A percentile compares a stretch with the other conserved stretches of the same genome.
phyloP scores from a whole-genome alignment of 495 filamentous ascomycete species.

The Cetradonia linearis region DNA sequence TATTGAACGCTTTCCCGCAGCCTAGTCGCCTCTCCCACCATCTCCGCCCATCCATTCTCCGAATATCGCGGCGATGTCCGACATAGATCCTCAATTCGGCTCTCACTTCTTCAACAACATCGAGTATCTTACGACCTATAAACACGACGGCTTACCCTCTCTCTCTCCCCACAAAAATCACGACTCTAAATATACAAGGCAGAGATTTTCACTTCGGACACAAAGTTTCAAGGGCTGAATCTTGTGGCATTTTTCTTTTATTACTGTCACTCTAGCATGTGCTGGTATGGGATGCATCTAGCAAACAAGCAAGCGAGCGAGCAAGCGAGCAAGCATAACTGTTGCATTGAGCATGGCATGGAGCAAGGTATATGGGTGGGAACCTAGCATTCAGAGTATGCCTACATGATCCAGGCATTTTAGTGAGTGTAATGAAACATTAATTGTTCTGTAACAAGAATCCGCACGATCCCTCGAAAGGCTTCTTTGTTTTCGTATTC shows the following conservation, averaged over 20 bases:
- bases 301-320: not conserved
- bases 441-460: not conserved
- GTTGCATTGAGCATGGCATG: slow-evolving; percentile 5
- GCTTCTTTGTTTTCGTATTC: too few species aligned
- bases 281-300: not conserved
- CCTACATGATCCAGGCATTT: not conserved
- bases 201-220: slow-evolving; percentile 13
- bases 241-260: slow-evolving; percentile 18
- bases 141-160: not conserved
- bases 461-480: not conserved
- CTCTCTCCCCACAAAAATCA: not conserved
- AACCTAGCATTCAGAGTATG: not conserved
- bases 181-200: slow-evolving; percentile 3
- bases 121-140: slow-evolving; percentile 1
- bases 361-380: not conserved
- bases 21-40: not conserved
- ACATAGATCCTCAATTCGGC: not conserved
- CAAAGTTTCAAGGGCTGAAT: slow-evolving; percentile 30
- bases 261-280: slow-evolving; percentile 6
- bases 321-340: slow-evolving; percentile 6
- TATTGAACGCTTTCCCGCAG: not conserved
- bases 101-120: not conserved
- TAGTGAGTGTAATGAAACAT: not conserved
- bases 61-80: not conserved
- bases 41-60: too few species aligned